A percentile compares a stretch with the other conserved stretches of the same genome.
These are phyloP conservation scores for Isochrysis galbana DNA, from an alignment of 78 protist genomes.

Conservation along the genomic window DNA sequence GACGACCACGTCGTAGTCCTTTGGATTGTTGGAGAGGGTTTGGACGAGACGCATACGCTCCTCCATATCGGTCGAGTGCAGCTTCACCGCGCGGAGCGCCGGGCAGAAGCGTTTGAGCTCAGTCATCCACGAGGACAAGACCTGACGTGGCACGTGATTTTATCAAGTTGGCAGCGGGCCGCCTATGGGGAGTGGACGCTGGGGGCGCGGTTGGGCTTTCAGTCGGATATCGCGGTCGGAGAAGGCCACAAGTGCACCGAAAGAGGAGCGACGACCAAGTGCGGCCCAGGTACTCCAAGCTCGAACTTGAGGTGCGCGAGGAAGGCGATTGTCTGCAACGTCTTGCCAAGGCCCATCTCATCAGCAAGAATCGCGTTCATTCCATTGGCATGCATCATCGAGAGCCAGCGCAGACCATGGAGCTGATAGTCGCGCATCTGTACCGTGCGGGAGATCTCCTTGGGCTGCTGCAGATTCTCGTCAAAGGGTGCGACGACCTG, in stretches of 20 bases:
- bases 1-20: conserved; percentile 81
- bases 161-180: no score
- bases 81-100: conserved; percentile 2
- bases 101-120: conserved; percentile 48
- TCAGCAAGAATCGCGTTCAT: conserved; percentile 68
- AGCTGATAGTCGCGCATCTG: conserved; percentile 87
- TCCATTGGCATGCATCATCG: conserved; percentile 71
- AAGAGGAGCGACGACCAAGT: conserved; percentile 45
- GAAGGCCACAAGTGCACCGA: no score
- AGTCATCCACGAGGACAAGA: conserved; percentile 34
- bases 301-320: conserved; percentile 37
- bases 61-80: conserved; percentile 20
- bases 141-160: no score
- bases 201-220: no score
- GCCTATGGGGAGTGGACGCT: no score
- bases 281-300: conserved; percentile 33
- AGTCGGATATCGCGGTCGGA: no score
- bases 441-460: background rate
- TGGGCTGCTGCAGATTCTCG: background rate
- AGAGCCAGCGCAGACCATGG: conserved; percentile 89
- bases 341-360: conserved; percentile 76
- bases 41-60: background rate
- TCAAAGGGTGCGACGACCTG: no score
- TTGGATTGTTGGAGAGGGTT: background rate
- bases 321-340: conserved; percentile 64